Evolutionary conservation across 257 asterid genomes (phyloP).

Genomic region (Solanum appendiculatum): DNA sequence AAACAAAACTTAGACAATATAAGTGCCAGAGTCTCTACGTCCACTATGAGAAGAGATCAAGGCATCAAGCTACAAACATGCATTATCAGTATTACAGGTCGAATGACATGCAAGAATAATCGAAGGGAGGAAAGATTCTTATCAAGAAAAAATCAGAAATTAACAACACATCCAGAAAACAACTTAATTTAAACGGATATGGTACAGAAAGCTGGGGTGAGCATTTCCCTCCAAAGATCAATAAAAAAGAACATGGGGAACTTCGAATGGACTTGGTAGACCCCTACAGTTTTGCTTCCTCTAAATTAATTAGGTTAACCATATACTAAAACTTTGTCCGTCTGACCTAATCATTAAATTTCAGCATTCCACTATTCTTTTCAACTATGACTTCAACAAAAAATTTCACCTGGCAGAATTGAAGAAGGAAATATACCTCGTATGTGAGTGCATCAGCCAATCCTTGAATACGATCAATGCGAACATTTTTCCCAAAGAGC

Average conservation of each 20-base stretch:
- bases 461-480: constrained; percentile 91
- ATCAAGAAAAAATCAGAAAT: background rate
- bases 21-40: background rate
- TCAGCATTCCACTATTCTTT: background rate
- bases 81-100: background rate
- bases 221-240: background rate
- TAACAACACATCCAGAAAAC: background rate
- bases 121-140: background rate
- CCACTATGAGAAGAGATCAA: background rate
- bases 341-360: background rate
- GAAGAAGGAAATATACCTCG: constrained; percentile 46
- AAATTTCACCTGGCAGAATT: background rate
- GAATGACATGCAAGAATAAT: background rate
- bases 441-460: constrained; percentile 92
- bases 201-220: background rate
- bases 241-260: background rate
- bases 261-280: background rate
- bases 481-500: constrained; percentile 80
- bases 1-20: background rate
- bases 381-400: background rate
- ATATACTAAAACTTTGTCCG: background rate
- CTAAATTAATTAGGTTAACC: background rate
- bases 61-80: background rate
- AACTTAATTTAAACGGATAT: background rate
- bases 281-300: background rate